These are phyloP conservation scores for Darksidea phi DNA, from an alignment of 495 filamentous ascomycete species.

Conservation along the genomic window DNA sequence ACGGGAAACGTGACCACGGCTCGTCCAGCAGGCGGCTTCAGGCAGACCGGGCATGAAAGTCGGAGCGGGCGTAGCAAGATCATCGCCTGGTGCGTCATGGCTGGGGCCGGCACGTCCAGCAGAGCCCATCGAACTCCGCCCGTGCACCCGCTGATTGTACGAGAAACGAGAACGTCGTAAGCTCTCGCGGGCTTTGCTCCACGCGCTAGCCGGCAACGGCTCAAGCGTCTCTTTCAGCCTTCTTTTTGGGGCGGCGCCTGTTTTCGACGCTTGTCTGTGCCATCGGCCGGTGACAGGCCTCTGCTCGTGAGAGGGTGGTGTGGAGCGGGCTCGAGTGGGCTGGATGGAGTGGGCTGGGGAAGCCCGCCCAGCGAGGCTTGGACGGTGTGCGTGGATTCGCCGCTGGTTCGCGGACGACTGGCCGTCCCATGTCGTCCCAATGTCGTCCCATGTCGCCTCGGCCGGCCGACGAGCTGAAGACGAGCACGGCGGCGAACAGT, in stretches of 20 bases:
- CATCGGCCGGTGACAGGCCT: constrained; percentile 7
- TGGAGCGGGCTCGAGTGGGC: not conserved
- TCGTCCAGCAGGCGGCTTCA: not conserved
- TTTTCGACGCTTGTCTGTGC: constrained; percentile 12
- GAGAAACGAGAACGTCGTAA: constrained; percentile 33
- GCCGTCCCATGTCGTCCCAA: not conserved
- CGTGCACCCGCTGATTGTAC: constrained; percentile 27
- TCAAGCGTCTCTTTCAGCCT: constrained; percentile 12
- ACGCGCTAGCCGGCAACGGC: constrained; percentile 24
- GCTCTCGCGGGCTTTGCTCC: constrained; percentile 8
- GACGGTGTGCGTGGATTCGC: not conserved
- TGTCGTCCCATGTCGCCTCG: too few relatives aligned
- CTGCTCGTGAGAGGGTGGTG: too few relatives aligned
- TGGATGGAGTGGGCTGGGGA: not conserved
- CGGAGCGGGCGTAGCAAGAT: constrained; percentile 28
- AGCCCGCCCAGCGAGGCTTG: not conserved
- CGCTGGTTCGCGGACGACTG: not conserved
- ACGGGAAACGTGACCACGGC: constrained; percentile 30
- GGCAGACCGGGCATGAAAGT: constrained; percentile 32
- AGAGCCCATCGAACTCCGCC: constrained; percentile 28
- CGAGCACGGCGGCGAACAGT: not conserved
- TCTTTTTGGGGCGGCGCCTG: constrained; percentile 20
- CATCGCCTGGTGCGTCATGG: constrained; percentile 32
- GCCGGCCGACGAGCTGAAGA: not conserved
- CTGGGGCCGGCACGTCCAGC: constrained; percentile 16